Percentiles rank a stretch among this genome's conserved stretches.
Evolutionary conservation across 257 asterid genomes (phyloP).

Genomic region (Fraxinus quadrangulata): DNA sequence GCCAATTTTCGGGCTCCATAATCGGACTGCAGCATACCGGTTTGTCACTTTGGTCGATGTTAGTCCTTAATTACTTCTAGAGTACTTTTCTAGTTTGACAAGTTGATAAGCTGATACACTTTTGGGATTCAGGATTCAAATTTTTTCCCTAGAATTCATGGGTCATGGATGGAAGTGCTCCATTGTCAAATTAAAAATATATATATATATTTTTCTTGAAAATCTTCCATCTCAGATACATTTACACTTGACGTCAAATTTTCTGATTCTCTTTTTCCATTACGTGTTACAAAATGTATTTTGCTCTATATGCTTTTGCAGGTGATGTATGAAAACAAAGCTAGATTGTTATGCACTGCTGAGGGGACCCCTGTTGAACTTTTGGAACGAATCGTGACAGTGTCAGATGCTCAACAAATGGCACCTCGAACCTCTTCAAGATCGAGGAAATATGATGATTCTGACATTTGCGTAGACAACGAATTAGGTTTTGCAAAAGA

Average conservation of each 20-base stretch:
- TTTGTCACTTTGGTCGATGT: conserved; percentile 95
- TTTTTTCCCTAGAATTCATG: not conserved
- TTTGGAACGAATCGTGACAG: conserved; percentile 68
- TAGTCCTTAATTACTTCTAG: conserved; percentile 41
- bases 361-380: conserved; percentile 82
- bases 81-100: not conserved
- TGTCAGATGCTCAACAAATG: conserved; percentile 73
- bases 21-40: conserved; percentile 89
- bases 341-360: conserved; percentile 74
- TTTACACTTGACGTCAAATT: not conserved
- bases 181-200: not conserved
- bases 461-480: conserved; percentile 90
- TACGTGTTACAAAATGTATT: not conserved
- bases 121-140: not conserved
- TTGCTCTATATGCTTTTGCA: conserved; percentile 23
- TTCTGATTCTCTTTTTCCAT: not conserved
- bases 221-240: not conserved
- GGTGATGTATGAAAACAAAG: conserved; percentile 95
- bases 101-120: not conserved
- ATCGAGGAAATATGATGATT: conserved; percentile 72
- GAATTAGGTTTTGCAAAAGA: conserved; percentile 94
- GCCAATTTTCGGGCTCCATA: conserved; percentile 76
- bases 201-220: not conserved
- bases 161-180: not conserved
- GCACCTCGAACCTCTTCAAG: conserved; percentile 92